Base-by-base conservation (phyloP, 73 alveolate species). In the Symbiodinium natans region DNA sequence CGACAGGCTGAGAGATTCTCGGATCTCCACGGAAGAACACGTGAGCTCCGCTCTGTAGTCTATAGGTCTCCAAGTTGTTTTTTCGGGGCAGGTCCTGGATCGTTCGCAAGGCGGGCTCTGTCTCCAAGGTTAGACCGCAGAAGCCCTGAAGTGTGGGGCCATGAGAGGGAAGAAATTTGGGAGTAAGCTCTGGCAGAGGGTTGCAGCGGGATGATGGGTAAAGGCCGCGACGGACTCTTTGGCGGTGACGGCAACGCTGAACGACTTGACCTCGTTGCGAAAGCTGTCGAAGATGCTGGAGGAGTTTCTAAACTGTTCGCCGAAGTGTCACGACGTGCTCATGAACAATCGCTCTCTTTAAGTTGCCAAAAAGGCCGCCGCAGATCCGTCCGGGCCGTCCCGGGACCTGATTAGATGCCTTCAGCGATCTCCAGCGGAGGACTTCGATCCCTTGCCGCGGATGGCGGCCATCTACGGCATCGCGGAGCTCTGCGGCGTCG, bases 381-480 rank as follows among this genome's bases (percentile, higher is more conserved):
- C n/a, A n/a, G n/a, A n/a, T n/a, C n/a, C n/a, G n/a, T n/a, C n/a
- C n/a, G 71, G 59, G 59, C 59, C 1, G 1, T 6, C 56, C 56
- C 56, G 56, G 11, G 56, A 29, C 31, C 71, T 29, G 4, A 15
- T 29, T 52, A 29, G n/a, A 29, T 52, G 71, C 71, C 17, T 21
- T 29, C 71, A 52, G 68, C 68, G 13, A 5, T 52, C n/a, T 4
- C 23, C 1, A 21, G 0, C 33, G 27, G n/a, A 90, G 98, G 98
- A 92, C 83, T 92, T 92, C 39, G 98, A 92, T 34, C 98, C 98
- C 36, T 27, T 92, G 92, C 98, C 98, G 29, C 98, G 98, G 41
- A 92, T 92, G 98, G 98, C 98, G 27, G 98, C 98, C 83, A 92
- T 92, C 98, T 92, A 92, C 13, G 98, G 98, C 92, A 75, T 77